phyloP scores from a whole-genome alignment of 192 early-diverging fungal species.

The Coemansia sp. region DNA sequence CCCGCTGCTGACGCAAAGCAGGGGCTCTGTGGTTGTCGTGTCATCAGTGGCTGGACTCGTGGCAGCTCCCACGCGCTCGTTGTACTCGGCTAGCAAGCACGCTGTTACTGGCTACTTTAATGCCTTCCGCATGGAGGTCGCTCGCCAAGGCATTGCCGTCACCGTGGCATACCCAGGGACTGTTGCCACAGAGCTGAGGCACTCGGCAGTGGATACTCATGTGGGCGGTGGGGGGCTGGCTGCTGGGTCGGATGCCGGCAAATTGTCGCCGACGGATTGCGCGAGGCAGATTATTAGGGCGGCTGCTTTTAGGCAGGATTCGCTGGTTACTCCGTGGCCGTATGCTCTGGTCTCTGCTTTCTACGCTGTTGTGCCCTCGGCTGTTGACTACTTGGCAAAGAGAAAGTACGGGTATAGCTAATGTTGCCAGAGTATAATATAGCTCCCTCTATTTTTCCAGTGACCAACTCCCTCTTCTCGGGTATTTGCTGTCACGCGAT shows the following conservation, averaged over 20 bases:
- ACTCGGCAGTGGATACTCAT: slow-evolving; percentile 60
- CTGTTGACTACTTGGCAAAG: slow-evolving; percentile 67
- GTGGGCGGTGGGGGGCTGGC: background rate
- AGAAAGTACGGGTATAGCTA: slow-evolving; percentile 62
- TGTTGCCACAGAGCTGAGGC: slow-evolving; percentile 69
- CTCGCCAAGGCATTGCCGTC: slow-evolving; percentile 58
- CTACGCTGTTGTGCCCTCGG: slow-evolving; percentile 55
- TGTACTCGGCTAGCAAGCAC: slow-evolving; percentile 80
- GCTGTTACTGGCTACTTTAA: slow-evolving; percentile 82
- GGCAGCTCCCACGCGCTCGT: slow-evolving; percentile 70
- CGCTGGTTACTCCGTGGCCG: slow-evolving; percentile 64
- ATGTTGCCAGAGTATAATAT: too few species aligned
- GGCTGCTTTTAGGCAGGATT: slow-evolving; percentile 41
- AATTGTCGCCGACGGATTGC: slow-evolving; percentile 58
- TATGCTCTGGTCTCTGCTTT: slow-evolving; percentile 56
- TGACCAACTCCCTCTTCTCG: too few species aligned
- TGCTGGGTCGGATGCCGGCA: slow-evolving; percentile 57
- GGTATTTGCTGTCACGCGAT: too few species aligned
- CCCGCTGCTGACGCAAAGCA: slow-evolving; percentile 53
- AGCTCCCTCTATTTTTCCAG: too few species aligned
- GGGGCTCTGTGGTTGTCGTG: slow-evolving; percentile 60
- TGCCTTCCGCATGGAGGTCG: slow-evolving; percentile 75
- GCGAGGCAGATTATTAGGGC: slow-evolving; percentile 65
- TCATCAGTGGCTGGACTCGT: slow-evolving; percentile 73
- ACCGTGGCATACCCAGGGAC: slow-evolving; percentile 71